Percentiles rank a stretch among this genome's conserved stretches.
These are phyloP conservation scores for Skeletonema grethae DNA, from an alignment of 108 stramenopile species.

Conservation along the genomic window DNA sequence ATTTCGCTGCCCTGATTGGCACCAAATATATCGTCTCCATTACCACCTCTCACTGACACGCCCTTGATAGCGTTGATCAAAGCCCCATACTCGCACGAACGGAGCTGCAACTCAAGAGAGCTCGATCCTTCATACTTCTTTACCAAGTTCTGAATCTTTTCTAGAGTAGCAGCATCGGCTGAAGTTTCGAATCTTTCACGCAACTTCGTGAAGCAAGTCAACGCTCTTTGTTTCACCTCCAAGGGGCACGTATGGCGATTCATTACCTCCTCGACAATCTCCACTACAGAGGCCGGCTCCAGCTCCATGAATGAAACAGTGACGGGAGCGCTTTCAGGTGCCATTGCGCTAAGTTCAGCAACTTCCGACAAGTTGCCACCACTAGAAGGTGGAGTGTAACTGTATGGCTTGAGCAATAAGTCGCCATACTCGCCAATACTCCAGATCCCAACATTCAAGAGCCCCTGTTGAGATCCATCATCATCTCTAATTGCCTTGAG, in stretches of 20 bases:
- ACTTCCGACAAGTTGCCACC: slow-evolving; percentile 4
- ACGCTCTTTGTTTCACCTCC: slow-evolving; percentile 74
- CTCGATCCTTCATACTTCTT: slow-evolving; percentile 78
- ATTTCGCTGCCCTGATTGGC: slow-evolving; percentile 31
- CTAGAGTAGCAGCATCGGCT: slow-evolving; percentile 63
- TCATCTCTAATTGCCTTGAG: slow-evolving; percentile 89
- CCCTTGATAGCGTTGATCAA: slow-evolving; percentile 79
- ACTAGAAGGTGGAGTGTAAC: slow-evolving; percentile 56
- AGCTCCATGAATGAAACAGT: slow-evolving; percentile 68
- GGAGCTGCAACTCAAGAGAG: slow-evolving; percentile 91
- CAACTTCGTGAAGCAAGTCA: slow-evolving; percentile 92
- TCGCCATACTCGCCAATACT: slow-evolving; percentile 93
- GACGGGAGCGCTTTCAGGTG: slow-evolving; percentile 23
- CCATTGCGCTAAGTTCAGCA: slow-evolving; percentile 7
- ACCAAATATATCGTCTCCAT: slow-evolving; percentile 72
- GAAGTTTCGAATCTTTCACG: slow-evolving; percentile 78
- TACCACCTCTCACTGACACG: slow-evolving; percentile 32
- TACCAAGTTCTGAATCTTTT: slow-evolving; percentile 61
- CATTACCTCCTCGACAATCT: slow-evolving; percentile 71
- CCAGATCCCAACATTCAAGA: slow-evolving; percentile 94
- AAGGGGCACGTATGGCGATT: slow-evolving; percentile 73
- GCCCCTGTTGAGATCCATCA: slow-evolving; percentile 82
- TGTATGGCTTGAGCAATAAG: slow-evolving; percentile 69
- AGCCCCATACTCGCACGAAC: slow-evolving; percentile 93
- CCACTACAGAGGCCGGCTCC: slow-evolving; percentile 65